These are phyloP conservation scores for Tilletia horrida DNA, from an alignment of 1,284 basidiomycete species.

Conservation along the genomic window DNA sequence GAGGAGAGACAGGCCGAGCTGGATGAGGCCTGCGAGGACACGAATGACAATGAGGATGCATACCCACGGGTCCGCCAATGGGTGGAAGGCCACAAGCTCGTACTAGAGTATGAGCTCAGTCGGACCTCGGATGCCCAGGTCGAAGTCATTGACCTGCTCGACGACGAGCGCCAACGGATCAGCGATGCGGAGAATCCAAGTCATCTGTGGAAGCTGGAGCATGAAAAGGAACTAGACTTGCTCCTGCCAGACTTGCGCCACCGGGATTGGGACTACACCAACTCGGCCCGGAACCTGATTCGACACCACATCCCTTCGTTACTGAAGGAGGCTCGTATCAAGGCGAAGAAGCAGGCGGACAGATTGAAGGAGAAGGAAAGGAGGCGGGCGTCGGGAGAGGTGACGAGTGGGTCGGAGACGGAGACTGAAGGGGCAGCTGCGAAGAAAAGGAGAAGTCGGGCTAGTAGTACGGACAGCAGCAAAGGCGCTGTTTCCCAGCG, in stretches of 20 bases:
- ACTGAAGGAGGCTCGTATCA: constrained; percentile 5
- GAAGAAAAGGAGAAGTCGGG: constrained; percentile 4
- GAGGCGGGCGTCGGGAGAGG: not conserved
- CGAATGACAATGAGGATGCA: constrained; percentile 22
- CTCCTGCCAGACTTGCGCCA: constrained; percentile 34
- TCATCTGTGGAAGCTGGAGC: constrained; percentile 33
- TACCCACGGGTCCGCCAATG: constrained; percentile 45
- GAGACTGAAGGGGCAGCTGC: not conserved
- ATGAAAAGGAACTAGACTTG: constrained; percentile 35
- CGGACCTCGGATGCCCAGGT: constrained; percentile 41
- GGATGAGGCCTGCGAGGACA: constrained; percentile 17
- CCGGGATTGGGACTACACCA: constrained; percentile 30
- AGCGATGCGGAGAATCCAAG: not conserved
- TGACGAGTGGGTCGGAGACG: not conserved
- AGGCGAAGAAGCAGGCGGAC: constrained; percentile 6
- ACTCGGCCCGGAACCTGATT: constrained; percentile 33
- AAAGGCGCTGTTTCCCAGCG: not conserved
- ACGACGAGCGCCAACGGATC: constrained; percentile 27
- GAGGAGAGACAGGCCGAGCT: not conserved
- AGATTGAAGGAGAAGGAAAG: not conserved
- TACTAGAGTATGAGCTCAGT: constrained; percentile 45
- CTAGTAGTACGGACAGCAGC: not conserved
- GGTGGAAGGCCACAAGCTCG: constrained; percentile 49
- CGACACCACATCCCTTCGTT: constrained; percentile 7
- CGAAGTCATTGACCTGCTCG: constrained; percentile 40